phyloP scores from a whole-genome alignment of 257 asterid genomes.

The Capsicum pubescens region DNA sequence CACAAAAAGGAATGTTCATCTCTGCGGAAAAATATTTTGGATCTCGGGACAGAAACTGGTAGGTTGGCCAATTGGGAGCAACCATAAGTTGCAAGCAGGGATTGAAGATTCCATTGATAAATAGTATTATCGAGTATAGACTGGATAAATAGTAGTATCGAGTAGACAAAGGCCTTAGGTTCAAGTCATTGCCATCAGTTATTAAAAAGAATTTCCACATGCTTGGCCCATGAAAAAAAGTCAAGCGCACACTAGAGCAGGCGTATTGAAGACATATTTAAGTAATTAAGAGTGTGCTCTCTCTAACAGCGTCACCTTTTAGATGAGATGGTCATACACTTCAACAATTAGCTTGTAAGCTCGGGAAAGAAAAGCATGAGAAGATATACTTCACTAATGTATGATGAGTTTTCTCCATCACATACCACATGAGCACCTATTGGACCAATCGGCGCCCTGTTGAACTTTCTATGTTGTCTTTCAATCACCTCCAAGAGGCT shows the following conservation, averaged over 20 bases:
- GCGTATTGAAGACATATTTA: not conserved
- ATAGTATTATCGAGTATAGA: not conserved
- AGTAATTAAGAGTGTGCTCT: not conserved
- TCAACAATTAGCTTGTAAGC: conserved; percentile 17
- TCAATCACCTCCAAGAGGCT: conserved; percentile 76
- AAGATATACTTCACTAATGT: conserved; percentile 23
- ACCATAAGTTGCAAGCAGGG: conserved; percentile 19
- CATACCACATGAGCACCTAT: conserved; percentile 93
- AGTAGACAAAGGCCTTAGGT: not conserved
- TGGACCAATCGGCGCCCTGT: conserved; percentile 91
- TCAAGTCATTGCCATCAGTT: not conserved
- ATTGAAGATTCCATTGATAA: not conserved
- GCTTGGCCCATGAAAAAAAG: not conserved
- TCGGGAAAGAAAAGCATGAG: not conserved
- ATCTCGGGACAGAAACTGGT: not conserved
- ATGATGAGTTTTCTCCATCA: conserved; percentile 24
- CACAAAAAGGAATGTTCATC: conserved; percentile 18
- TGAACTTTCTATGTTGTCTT: conserved; percentile 68
- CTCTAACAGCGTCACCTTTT: not conserved
- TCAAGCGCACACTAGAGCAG: not conserved
- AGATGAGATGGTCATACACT: not conserved
- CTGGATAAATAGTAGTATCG: not conserved
- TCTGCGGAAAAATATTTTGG: not conserved
- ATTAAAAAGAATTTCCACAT: not conserved
- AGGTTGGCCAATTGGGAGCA: conserved; percentile 2